A percentile compares a stretch with the other conserved stretches of the same genome.
These are phyloP conservation scores for Verticillium zaregamsianum DNA, from an alignment of 2,329 filamentous ascomycete species.

Conservation along the genomic window DNA sequence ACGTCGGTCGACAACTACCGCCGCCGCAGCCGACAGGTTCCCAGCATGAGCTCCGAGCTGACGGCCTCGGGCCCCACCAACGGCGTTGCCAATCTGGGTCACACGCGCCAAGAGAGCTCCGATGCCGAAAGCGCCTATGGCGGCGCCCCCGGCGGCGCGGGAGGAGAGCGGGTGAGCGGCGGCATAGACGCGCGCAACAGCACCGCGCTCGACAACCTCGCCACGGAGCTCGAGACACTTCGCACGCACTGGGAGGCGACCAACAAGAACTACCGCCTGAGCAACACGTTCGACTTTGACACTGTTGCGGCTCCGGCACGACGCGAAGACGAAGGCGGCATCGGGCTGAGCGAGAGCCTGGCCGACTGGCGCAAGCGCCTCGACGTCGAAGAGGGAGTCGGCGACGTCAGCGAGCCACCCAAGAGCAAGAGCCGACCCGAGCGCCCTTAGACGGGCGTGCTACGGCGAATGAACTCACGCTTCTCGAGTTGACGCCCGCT, in stretches of 20 bases:
- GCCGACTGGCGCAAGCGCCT: conserved; percentile 78
- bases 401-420: conserved; percentile 6
- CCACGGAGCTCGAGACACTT: conserved; percentile 85
- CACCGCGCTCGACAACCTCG: conserved; percentile 80
- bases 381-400: conserved; percentile 44
- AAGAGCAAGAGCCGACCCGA: conserved; percentile 14
- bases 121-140: conserved; percentile 61
- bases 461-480: conserved; percentile 14
- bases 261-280: conserved; percentile 90
- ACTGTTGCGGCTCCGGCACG: conserved; percentile 20
- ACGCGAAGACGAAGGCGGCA: conserved; percentile 38
- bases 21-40: conserved; percentile 61
- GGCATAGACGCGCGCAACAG: conserved; percentile 48
- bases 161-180: conserved; percentile 17
- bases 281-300: conserved; percentile 86
- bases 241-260: conserved; percentile 93
- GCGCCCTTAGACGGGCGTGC: conserved; percentile 14
- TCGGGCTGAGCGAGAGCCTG: conserved; percentile 65
- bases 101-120: conserved; percentile 51
- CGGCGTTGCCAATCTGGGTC: conserved; percentile 30
- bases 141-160: conserved; percentile 39
- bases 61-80: conserved; percentile 24
- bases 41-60: conserved; percentile 47
- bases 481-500: conserved; percentile 8
- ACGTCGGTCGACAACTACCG: conserved; percentile 92